These are phyloP conservation scores for Ophiosphaerella narmari DNA, from an alignment of 2,329 filamentous ascomycete genomes.

Conservation along the genomic window DNA sequence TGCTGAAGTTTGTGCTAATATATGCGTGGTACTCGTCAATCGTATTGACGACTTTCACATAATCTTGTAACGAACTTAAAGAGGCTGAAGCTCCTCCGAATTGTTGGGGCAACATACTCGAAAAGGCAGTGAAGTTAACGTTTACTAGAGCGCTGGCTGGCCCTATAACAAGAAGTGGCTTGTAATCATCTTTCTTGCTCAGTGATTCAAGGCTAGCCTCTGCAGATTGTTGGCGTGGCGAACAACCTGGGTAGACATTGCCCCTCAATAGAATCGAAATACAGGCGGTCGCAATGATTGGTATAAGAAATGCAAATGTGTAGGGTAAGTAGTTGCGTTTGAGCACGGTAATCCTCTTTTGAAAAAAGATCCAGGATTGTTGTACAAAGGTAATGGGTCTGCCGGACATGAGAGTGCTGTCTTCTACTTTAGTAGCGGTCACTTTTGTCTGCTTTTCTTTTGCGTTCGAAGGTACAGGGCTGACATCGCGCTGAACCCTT, in stretches of 20 bases:
- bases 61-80: slow-evolving; percentile 8
- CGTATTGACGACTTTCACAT: slow-evolving; percentile 61
- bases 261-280: slow-evolving; percentile 72
- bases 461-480: slow-evolving; percentile 22
- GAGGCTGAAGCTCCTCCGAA: slow-evolving; percentile 14
- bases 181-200: slow-evolving; percentile 7
- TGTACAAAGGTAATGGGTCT: slow-evolving; percentile 66
- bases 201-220: slow-evolving; percentile 13
- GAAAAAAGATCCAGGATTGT: slow-evolving; percentile 74
- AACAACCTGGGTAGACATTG: slow-evolving; percentile 55
- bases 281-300: slow-evolving; percentile 74
- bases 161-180: slow-evolving; percentile 31
- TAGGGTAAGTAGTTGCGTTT: slow-evolving; percentile 77
- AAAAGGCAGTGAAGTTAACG: slow-evolving; percentile 17
- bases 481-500: neutral
- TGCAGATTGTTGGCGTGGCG: slow-evolving; percentile 33
- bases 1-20: slow-evolving; percentile 64
- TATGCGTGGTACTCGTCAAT: slow-evolving; percentile 69
- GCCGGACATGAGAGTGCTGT: slow-evolving; percentile 62
- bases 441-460: slow-evolving; percentile 14
- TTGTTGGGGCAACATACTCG: slow-evolving; percentile 41
- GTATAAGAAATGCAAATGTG: slow-evolving; percentile 71
- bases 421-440: slow-evolving; percentile 1
- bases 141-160: slow-evolving; percentile 28
- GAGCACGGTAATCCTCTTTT: slow-evolving; percentile 74